Evolutionary conservation across 208 protist genomes (phyloP).

Genomic region (Acanthamoeba royreba): DNA sequence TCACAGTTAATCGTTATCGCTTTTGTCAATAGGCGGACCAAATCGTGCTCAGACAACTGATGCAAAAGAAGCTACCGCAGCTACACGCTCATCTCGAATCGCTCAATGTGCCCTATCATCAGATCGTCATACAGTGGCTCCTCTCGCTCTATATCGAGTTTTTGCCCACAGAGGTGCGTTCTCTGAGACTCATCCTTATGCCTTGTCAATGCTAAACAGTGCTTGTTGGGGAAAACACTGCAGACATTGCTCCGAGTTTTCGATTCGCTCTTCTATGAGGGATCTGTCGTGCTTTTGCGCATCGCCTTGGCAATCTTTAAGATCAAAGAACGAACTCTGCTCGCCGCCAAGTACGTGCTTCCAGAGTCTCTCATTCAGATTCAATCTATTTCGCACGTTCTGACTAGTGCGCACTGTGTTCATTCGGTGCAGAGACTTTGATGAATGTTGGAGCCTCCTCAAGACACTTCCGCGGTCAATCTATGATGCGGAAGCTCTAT

Average conservation of each 20-base stretch:
- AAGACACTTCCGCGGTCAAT: not conserved
- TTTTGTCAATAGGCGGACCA: too few relatives aligned
- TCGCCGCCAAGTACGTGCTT: not conserved
- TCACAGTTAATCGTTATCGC: too few relatives aligned
- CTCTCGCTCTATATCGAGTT: not conserved
- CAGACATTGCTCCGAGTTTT: constrained; percentile 69
- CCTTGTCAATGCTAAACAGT: too few relatives aligned
- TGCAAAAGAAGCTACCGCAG: not conserved
- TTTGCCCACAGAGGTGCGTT: not conserved
- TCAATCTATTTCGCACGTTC: not conserved
- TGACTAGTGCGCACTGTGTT: not conserved
- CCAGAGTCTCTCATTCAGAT: not conserved
- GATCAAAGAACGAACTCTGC: not conserved
- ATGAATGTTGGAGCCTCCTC: not conserved
- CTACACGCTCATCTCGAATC: not conserved
- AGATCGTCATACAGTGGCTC: not conserved
- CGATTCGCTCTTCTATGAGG: constrained; percentile 71
- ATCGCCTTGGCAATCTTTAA: not conserved
- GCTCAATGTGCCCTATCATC: not conserved
- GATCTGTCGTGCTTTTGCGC: constrained; percentile 59
- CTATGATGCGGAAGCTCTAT: not conserved
- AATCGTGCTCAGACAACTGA: not conserved
- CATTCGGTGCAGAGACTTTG: not conserved
- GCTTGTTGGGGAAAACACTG: too few relatives aligned
- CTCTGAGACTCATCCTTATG: too few relatives aligned